These are phyloP conservation scores for Rhizoclosmatium globosum DNA, from an alignment of 192 early-diverging fungal genomes.

Conservation along the genomic window DNA sequence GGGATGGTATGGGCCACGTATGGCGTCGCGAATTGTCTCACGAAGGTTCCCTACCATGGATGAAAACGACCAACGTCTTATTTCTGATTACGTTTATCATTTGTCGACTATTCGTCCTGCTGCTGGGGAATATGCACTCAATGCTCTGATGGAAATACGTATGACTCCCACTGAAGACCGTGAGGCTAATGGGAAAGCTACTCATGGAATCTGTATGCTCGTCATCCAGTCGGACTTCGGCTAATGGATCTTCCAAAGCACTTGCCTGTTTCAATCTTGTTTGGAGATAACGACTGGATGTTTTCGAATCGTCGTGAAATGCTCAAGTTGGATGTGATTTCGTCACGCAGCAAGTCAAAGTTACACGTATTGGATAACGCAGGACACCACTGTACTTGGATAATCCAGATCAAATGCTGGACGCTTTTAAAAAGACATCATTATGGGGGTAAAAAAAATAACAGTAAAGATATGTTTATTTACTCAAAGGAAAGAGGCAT, in stretches of 20 bases:
- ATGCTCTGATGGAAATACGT: constrained; percentile 34
- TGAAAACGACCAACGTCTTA: constrained; percentile 22
- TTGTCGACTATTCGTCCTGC: constrained; percentile 29
- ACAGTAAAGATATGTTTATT: background rate
- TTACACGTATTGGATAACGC: constrained; percentile 14
- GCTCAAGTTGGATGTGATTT: constrained; percentile 14
- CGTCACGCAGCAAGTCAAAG: background rate
- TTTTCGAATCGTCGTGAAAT: constrained; percentile 24
- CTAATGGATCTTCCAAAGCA: background rate
- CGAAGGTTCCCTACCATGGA: constrained; percentile 32
- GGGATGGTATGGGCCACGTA: constrained; percentile 16
- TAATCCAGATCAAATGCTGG: constrained; percentile 21
- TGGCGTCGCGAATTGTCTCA: constrained; percentile 24
- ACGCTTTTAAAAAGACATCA: background rate
- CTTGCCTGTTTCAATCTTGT: constrained; percentile 26
- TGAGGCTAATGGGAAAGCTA: too few species aligned
- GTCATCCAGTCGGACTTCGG: constrained; percentile 25
- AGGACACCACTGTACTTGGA: constrained; percentile 36
- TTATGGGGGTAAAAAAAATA: background rate
- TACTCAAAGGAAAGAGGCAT: too few species aligned
- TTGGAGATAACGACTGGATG: constrained; percentile 37
- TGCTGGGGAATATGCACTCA: constrained; percentile 36
- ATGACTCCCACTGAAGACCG: background rate
- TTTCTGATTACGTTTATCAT: constrained; percentile 31
- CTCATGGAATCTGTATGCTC: constrained; percentile 22